phyloP scores from a whole-genome alignment of 495 filamentous ascomycete genomes.

The Clavariopsis aquatica region DNA sequence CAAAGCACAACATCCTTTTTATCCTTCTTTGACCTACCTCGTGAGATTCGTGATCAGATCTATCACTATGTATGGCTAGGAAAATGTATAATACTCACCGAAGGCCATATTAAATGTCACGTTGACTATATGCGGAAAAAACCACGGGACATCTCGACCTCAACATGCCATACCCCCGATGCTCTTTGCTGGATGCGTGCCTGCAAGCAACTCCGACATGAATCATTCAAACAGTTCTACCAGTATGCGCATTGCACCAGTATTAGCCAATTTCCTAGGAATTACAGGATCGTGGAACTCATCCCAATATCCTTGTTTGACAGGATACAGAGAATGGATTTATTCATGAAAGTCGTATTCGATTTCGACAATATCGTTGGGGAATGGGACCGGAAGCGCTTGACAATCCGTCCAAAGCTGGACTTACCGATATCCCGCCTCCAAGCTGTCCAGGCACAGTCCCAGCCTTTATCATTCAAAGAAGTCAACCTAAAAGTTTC shows the following conservation, averaged over 20 bases:
- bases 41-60: constrained; percentile 3
- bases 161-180: constrained; percentile 4
- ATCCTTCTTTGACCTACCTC: constrained; percentile 3
- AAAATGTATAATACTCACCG: constrained; percentile 5
- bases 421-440: constrained; percentile 3
- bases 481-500: constrained; percentile 9
- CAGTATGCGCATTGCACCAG: constrained; percentile 2
- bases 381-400: constrained; percentile 2
- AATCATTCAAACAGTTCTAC: neutral
- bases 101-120: neutral
- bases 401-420: constrained; percentile 5
- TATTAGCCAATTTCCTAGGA: neutral
- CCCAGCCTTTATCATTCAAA: constrained; percentile 5
- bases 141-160: constrained; percentile 2
- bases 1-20: constrained; percentile 4
- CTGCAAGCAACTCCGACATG: constrained; percentile 1
- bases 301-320: neutral
- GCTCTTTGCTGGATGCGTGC: constrained; percentile 1
- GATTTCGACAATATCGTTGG: constrained; percentile 1
- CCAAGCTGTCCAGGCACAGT: neutral
- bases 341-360: constrained; percentile 5
- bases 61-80: constrained; percentile 7
- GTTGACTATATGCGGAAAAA: constrained; percentile 4
- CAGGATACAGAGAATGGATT: constrained; percentile 6
- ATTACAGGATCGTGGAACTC: neutral